Percentiles rank a stretch among this genome's conserved stretches.
Conservation (phyloP, 2,329 filamentous ascomycete genomes). For the Scolecobasidium constrictum region DNA sequence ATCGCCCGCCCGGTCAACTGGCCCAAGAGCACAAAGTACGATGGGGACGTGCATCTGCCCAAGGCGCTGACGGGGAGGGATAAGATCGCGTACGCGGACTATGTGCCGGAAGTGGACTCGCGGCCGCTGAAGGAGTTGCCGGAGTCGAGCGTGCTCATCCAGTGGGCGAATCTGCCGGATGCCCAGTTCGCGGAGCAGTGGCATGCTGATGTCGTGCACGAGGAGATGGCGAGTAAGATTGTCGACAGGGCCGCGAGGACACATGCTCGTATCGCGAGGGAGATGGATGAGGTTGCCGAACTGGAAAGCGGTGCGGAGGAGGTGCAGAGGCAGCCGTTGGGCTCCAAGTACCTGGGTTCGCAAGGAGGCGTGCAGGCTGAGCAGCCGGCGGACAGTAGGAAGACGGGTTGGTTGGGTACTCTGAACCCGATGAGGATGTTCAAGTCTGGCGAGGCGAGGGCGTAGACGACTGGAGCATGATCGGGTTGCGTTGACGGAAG, state of each 20-base stretch:
- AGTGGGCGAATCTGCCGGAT: constrained; percentile 24
- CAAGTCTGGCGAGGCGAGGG: too few species aligned
- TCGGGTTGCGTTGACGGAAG: too few species aligned
- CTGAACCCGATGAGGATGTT: neutral
- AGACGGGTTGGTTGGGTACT: neutral
- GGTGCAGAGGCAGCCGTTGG: neutral
- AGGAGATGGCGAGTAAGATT: constrained; percentile 7
- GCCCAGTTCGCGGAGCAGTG: constrained; percentile 17
- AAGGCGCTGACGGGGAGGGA: constrained; percentile 10
- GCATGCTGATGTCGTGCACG: constrained; percentile 14
- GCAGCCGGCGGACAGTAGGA: neutral
- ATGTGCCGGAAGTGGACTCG: neutral
- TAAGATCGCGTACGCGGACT: constrained; percentile 10
- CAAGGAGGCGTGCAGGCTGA: neutral
- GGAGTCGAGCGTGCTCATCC: constrained; percentile 18
- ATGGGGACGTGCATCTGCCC: neutral
- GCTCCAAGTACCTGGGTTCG: neutral
- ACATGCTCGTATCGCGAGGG: neutral
- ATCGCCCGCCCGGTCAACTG: neutral
- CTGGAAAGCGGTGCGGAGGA: neutral
- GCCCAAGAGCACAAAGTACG: neutral
- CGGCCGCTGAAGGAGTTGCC: constrained; percentile 13
- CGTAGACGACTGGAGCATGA: too few species aligned
- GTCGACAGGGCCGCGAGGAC: neutral
- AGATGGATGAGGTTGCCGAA: neutral